Evolutionary conservation across 2,329 filamentous ascomycete species (phyloP).

Genomic region (Talaromyces sp.): DNA sequence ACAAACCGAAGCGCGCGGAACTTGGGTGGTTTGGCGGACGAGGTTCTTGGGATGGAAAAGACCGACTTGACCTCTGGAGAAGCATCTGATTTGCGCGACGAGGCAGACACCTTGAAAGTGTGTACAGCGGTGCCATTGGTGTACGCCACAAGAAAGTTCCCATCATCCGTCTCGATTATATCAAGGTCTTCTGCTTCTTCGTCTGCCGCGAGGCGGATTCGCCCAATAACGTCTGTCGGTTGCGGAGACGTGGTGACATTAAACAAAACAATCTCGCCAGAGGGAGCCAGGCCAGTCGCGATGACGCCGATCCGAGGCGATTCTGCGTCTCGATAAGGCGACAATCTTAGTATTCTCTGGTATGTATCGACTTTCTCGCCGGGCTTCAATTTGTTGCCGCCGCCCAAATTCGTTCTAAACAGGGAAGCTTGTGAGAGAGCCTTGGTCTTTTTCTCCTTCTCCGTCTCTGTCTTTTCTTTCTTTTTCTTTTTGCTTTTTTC

Average conservation of each 20-base stretch:
- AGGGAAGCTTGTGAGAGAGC: constrained; percentile 49
- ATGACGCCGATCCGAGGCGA: constrained; percentile 67
- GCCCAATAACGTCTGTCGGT: constrained; percentile 49
- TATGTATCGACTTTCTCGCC: constrained; percentile 50
- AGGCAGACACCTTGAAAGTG: constrained; percentile 54
- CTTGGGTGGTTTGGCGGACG: constrained; percentile 42
- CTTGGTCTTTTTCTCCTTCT: constrained; percentile 25
- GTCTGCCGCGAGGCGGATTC: constrained; percentile 47
- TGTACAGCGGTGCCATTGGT: constrained; percentile 73
- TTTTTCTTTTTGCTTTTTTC: constrained; percentile 16
- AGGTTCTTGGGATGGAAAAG: constrained; percentile 35
- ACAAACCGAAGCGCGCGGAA: constrained; percentile 56
- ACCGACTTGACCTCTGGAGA: constrained; percentile 30
- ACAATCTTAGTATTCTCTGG: constrained; percentile 55
- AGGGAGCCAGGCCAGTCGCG: constrained; percentile 70
- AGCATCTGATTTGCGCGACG: constrained; percentile 43
- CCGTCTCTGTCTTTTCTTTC: constrained; percentile 17
- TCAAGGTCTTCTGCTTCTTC: constrained; percentile 50
- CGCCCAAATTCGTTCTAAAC: constrained; percentile 39
- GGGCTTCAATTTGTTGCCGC: constrained; percentile 15
- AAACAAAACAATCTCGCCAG: constrained; percentile 77
- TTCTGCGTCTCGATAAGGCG: constrained; percentile 49
- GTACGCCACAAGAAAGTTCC: constrained; percentile 67
- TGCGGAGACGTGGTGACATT: constrained; percentile 57
- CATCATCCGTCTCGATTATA: constrained; percentile 27